Evolutionary conservation across 2,329 filamentous ascomycete species (phyloP).

Genomic region (Arachnomyces sp.): DNA sequence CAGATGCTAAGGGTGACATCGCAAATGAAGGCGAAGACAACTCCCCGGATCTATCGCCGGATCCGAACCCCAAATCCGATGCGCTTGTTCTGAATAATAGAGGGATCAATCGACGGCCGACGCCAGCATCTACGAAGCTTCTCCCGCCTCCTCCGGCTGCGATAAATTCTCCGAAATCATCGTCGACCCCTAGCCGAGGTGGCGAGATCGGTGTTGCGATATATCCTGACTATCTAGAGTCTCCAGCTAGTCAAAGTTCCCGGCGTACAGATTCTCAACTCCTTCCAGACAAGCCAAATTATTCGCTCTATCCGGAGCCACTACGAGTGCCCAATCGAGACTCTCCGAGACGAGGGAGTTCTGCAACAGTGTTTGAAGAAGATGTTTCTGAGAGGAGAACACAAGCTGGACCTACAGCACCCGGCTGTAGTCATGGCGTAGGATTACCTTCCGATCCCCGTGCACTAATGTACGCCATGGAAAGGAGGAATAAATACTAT

Average conservation of each 20-base stretch:
- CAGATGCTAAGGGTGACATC: background rate
- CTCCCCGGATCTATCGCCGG: too few relatives aligned
- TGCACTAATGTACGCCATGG: slow-evolving; percentile 24
- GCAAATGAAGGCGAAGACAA: too few relatives aligned
- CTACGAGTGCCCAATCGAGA: slow-evolving; percentile 24
- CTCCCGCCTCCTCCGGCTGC: too few relatives aligned
- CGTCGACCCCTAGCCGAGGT: slow-evolving; percentile 2
- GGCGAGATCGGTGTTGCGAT: slow-evolving; percentile 25
- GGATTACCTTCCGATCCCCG: slow-evolving; percentile 30
- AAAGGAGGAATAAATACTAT: slow-evolving; percentile 10
- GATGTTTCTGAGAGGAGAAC: slow-evolving; percentile 18
- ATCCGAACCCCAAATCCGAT: too few relatives aligned
- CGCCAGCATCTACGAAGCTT: too few relatives aligned
- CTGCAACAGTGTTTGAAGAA: slow-evolving; percentile 32
- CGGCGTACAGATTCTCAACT: slow-evolving; percentile 32
- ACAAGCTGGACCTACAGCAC: slow-evolving; percentile 1
- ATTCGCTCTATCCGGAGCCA: slow-evolving; percentile 31
- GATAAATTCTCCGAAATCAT: too few relatives aligned
- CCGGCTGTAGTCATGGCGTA: slow-evolving; percentile 11
- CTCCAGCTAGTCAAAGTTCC: slow-evolving; percentile 26
- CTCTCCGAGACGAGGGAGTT: slow-evolving; percentile 20
- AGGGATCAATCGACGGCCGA: too few relatives aligned
- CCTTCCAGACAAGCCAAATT: slow-evolving; percentile 27
- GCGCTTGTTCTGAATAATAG: too few relatives aligned
- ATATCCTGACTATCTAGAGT: slow-evolving; percentile 8